Conservation (phyloP, 768 basidiomycete species). For the Lactarius evosmus region DNA sequence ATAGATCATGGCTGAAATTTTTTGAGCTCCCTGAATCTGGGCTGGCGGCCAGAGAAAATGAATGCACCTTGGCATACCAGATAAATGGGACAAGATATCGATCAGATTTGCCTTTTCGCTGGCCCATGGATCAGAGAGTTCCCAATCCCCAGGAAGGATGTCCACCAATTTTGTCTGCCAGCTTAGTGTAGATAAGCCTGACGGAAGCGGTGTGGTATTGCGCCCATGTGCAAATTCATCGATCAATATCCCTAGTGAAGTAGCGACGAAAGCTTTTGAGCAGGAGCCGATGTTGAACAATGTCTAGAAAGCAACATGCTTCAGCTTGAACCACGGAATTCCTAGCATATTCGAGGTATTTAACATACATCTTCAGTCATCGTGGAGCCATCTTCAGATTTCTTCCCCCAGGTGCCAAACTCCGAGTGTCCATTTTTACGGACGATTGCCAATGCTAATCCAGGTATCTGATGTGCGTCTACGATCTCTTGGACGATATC, state of each 20-base stretch:
- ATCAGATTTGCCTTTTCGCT: no score
- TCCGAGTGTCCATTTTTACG: constrained; percentile 2
- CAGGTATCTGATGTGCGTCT: constrained; percentile 1
- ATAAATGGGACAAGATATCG: constrained; percentile 36
- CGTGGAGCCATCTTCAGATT: no score
- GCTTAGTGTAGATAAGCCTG: neutral
- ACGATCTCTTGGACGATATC: neutral
- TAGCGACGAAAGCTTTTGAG: constrained; percentile 19
- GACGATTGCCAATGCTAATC: constrained; percentile 20
- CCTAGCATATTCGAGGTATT: neutral
- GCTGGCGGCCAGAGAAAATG: neutral
- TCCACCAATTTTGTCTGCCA: no score
- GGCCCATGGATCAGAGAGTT: no score
- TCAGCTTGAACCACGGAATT: no score
- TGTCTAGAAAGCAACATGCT: neutral
- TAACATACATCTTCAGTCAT: constrained; percentile 24
- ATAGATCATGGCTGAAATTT: constrained; percentile 14
- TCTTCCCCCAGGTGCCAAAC: no score
- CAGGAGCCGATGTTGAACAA: constrained; percentile 20
- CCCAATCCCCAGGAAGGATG: no score
- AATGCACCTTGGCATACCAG: constrained; percentile 35
- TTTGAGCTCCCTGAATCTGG: no score
- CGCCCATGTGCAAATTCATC: no score
- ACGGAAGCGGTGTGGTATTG: constrained; percentile 10
- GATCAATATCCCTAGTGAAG: constrained; percentile 15